Percentiles rank a stretch among this genome's conserved stretches.
Evolutionary conservation across 495 filamentous ascomycete species (phyloP).

Genomic region (Paragyromitra xinjiangensis): DNA sequence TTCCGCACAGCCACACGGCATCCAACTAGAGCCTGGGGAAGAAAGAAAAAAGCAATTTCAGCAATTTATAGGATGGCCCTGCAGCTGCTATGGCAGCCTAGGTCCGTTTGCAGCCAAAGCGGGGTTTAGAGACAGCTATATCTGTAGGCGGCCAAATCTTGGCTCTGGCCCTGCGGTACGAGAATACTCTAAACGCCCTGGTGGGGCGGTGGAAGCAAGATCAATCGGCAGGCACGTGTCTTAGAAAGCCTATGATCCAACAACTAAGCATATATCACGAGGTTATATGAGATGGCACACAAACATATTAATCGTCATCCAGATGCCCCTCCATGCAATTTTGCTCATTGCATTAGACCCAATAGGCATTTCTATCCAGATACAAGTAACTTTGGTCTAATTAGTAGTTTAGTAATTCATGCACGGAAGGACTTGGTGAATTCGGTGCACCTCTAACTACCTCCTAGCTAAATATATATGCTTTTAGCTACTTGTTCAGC

Average conservation of each 20-base stretch:
- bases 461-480: neutral
- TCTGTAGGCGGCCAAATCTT: neutral
- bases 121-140: neutral
- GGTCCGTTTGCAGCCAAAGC: neutral
- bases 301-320: no score
- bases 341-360: neutral
- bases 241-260: no score
- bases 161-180: neutral
- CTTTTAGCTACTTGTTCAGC: no score
- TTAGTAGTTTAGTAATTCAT: constrained; percentile 1
- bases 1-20: neutral
- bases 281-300: no score
- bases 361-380: neutral
- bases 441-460: neutral
- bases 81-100: neutral
- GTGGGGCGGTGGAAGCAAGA: neutral
- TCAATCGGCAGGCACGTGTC: neutral
- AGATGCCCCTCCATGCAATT: neutral
- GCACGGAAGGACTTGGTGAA: neutral
- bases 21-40: neutral
- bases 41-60: constrained; percentile 9
- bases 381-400: neutral
- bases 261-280: no score
- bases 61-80: neutral
- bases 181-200: neutral